Base-by-base conservation (phyloP, 2,329 filamentous ascomycete species). In the Escovopsis sp. region DNA sequence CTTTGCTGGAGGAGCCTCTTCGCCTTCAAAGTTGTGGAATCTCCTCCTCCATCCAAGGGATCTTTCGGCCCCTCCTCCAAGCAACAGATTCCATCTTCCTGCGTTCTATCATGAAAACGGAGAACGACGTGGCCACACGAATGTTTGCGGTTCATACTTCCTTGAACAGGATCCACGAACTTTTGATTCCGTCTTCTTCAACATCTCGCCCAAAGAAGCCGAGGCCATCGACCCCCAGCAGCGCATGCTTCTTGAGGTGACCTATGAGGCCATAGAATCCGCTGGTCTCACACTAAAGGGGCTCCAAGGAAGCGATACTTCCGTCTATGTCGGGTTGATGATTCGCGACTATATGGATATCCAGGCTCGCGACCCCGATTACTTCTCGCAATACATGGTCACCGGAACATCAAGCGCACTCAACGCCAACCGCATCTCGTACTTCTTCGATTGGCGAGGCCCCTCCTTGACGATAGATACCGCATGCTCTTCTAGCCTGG, bases 201-300 rank as follows among this genome's bases (percentile, higher is more conserved):
- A 55, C 37, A 63, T 67, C 39, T 56, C 50, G 2, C 55, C 58
- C 3, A 48, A 55, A 12, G 65, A 69, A 45, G 62, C 61, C 12
- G 52, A 54, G 39, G 53, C 51, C 30, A 57, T 67, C 44, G 66
- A 69, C 38, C 66, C 66, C 1, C 64, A 67, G 46, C 64, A 67
- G 43, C 55, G 65, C 2, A 55, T 61, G 32, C 48, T 64, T 12
- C 55, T 65, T 3, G 62, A 68, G 38, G 56, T 62, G 0, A 54
- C 55, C 5, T 66, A 62, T 38, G 64, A 68, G 43, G 59, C 63
- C 1, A 45, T 73, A 1, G 60, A 59, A 26, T 52, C 51, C 9
- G 58, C 56, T 1, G 63, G 63, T n/a, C 35, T 59, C 1, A 45
- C 55, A 1, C 45, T 64, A 5, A 51, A 61, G 2, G 32, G 47